Conservation (phyloP, 495 filamentous ascomycete species). For the Xylaria acuta region DNA sequence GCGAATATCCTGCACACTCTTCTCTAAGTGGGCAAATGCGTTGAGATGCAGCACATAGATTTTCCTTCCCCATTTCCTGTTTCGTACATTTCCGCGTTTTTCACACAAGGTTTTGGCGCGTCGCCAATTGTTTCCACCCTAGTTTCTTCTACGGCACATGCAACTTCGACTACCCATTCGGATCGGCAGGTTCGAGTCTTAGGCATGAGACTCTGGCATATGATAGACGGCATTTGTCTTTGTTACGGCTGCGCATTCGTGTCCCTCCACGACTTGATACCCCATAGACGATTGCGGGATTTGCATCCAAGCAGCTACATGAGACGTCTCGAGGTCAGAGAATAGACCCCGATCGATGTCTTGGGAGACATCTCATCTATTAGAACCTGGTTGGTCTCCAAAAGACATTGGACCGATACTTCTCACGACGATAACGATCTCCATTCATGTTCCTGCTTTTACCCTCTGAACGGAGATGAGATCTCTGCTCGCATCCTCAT, state of each 20-base stretch:
- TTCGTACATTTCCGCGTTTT: conserved; percentile 46
- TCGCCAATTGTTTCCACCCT: conserved; percentile 38
- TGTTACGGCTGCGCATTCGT: conserved; percentile 52
- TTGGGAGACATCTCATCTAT: conserved; percentile 42
- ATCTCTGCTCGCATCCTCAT: conserved; percentile 41
- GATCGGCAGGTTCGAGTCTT: conserved; percentile 47
- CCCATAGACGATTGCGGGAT: conserved; percentile 54
- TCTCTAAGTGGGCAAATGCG: conserved; percentile 6
- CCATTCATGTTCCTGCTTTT: conserved; percentile 44
- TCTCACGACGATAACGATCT: conserved; percentile 43
- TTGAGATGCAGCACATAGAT: conserved; percentile 34
- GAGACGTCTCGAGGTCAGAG: conserved; percentile 46
- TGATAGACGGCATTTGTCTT: conserved; percentile 83
- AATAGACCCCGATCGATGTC: conserved; percentile 51
- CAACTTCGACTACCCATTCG: conserved; percentile 45
- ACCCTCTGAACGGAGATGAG: conserved; percentile 43
- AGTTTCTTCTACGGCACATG: conserved; percentile 47
- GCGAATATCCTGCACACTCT: background rate
- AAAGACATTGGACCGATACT: conserved; percentile 40
- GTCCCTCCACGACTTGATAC: conserved; percentile 63
- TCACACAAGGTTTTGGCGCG: conserved; percentile 28
- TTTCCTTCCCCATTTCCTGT: conserved; percentile 49
- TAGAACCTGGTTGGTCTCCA: conserved; percentile 41
- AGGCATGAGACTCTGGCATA: conserved; percentile 58
- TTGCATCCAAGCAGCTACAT: conserved; percentile 49